Percentiles rank a stretch among this genome's conserved stretches.
phyloP scores from a whole-genome alignment of 164 flowering plant genomes.

The Pachysandra terminalis region DNA sequence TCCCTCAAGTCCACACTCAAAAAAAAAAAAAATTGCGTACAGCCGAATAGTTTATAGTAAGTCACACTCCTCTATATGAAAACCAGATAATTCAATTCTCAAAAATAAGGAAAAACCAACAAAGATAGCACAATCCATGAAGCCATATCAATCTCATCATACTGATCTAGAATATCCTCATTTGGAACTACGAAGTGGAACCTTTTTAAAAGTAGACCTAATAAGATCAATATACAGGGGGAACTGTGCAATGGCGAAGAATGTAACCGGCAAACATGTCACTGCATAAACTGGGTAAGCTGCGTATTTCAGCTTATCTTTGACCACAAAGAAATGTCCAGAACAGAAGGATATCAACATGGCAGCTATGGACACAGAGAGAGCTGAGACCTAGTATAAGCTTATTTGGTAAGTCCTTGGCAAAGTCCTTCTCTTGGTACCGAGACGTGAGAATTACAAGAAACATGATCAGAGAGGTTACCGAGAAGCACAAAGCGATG shows the following conservation, averaged over 20 bases:
- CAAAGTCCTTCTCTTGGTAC: slow-evolving; percentile 16
- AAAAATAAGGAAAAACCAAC: too few relatives aligned
- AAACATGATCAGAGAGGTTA: slow-evolving; percentile 22
- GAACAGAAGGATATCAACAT: slow-evolving; percentile 31
- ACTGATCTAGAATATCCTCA: too few relatives aligned
- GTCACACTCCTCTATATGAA: too few relatives aligned
- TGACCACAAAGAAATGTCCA: neutral
- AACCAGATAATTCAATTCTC: too few relatives aligned
- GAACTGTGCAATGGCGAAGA: neutral
- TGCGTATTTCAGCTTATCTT: slow-evolving; percentile 3
- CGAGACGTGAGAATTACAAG: slow-evolving; percentile 24
- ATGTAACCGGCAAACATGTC: neutral
- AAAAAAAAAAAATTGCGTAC: too few relatives aligned
- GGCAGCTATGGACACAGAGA: slow-evolving; percentile 23
- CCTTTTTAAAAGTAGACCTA: neutral
- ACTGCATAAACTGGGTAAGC: neutral
- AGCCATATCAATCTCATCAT: too few relatives aligned
- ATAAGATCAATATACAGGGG: slow-evolving; percentile 6
- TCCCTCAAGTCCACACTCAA: too few relatives aligned
- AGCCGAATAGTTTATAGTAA: too few relatives aligned
- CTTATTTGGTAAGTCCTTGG: slow-evolving; percentile 14
- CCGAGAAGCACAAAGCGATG: slow-evolving; percentile 24
- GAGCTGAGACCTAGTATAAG: slow-evolving; percentile 22
- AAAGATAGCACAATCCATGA: too few relatives aligned
- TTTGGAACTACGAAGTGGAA: neutral